Evolutionary conservation across 768 basidiomycete species (phyloP).

Genomic region (Boletus pseudopeckii): DNA sequence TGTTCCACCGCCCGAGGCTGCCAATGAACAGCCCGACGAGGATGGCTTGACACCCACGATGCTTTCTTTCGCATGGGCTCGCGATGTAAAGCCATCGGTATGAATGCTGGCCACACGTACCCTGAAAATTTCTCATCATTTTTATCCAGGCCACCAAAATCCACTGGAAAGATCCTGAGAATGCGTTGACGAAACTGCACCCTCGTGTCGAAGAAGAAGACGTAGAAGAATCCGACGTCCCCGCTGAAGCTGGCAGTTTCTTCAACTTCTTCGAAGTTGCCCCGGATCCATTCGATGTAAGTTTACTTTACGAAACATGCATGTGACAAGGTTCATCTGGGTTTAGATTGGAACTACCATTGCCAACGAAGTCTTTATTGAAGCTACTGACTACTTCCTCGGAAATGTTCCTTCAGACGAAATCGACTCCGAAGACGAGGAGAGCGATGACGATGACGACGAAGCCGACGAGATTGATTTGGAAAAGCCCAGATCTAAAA

Average conservation of each 20-base stretch:
- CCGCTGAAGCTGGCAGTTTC: slow-evolving; percentile 74
- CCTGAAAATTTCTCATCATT: background rate
- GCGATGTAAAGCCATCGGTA: slow-evolving; percentile 67
- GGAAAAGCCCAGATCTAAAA: slow-evolving; percentile 78
- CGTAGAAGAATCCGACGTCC: slow-evolving; percentile 54
- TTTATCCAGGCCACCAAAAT: slow-evolving; percentile 57
- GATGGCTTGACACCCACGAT: slow-evolving; percentile 76
- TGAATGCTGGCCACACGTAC: slow-evolving; percentile 14
- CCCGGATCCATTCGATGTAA: slow-evolving; percentile 65
- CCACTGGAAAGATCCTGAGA: slow-evolving; percentile 75
- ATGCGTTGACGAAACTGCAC: slow-evolving; percentile 76
- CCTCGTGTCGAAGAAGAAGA: slow-evolving; percentile 57
- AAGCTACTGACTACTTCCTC: slow-evolving; percentile 79
- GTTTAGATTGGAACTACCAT: slow-evolving; percentile 66
- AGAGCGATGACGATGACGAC: slow-evolving; percentile 70
- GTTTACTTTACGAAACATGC: slow-evolving; percentile 18
- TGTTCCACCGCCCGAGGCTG: slow-evolving; percentile 49
- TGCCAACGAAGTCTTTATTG: slow-evolving; percentile 75
- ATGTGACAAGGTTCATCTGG: slow-evolving; percentile 5
- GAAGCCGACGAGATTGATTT: slow-evolving; percentile 86
- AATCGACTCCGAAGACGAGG: slow-evolving; percentile 62
- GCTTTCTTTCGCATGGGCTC: slow-evolving; percentile 79
- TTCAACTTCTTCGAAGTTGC: slow-evolving; percentile 82
- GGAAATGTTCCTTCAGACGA: slow-evolving; percentile 61
- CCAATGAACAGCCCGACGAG: slow-evolving; percentile 57